A percentile compares a stretch with the other conserved stretches of the same genome.
Conservation (phyloP, 768 basidiomycete species). For the Chlorophyllum brunneum region DNA sequence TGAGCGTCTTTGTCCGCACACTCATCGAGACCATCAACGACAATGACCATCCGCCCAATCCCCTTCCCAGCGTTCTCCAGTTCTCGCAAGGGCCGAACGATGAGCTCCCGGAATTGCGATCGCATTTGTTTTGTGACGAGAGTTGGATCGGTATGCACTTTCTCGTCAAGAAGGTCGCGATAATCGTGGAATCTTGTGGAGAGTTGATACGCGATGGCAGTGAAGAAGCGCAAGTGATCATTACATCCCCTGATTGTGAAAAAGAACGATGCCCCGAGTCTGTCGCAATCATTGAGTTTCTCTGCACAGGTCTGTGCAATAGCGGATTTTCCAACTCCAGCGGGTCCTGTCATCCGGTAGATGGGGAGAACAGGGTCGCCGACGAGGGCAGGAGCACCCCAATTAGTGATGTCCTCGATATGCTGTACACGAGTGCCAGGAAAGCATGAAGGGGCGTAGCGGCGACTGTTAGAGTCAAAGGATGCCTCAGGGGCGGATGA, state of each 20-base stretch:
- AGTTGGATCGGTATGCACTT: background rate
- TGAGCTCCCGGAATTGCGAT: background rate
- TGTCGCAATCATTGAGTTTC: background rate
- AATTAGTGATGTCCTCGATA: conserved; percentile 8
- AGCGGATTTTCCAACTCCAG: conserved; percentile 4
- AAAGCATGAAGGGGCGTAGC: conserved; percentile 9
- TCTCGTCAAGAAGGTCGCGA: background rate
- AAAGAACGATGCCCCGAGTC: conserved; percentile 11
- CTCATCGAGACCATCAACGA: conserved; percentile 5
- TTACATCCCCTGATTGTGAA: conserved; percentile 4
- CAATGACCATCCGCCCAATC: background rate
- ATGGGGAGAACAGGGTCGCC: background rate
- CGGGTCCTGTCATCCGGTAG: background rate
- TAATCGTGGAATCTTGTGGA: background rate
- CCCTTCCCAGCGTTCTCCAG: background rate
- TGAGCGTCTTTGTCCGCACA: background rate
- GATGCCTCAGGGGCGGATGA: background rate
- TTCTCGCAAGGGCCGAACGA: conserved; percentile 1
- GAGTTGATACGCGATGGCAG: conserved; percentile 9
- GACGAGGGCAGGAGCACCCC: no score
- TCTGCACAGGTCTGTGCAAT: conserved; percentile 3
- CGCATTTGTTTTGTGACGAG: background rate
- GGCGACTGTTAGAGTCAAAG: background rate
- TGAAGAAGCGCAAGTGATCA: background rate
- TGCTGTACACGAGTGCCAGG: conserved; percentile 8